A percentile compares a stretch with the other conserved stretches of the same genome.
phyloP scores from a whole-genome alignment of 1,284 basidiomycete genomes.

The Amylostereum chailletii region DNA sequence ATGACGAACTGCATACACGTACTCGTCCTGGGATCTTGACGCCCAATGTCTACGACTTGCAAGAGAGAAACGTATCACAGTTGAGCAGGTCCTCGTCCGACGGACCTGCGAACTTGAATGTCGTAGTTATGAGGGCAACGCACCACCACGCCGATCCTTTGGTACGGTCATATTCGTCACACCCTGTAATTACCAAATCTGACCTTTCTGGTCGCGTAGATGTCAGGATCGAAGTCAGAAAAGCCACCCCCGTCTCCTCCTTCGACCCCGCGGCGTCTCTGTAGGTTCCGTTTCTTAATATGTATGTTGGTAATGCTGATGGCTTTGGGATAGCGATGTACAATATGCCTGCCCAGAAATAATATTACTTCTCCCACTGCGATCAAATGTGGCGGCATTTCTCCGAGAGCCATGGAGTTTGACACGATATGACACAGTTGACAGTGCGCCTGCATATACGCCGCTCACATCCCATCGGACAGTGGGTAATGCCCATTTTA shows the following conservation, averaged over 20 bases:
- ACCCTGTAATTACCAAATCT: no score
- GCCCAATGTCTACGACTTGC: background rate
- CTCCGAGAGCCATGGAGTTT: background rate
- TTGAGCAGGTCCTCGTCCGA: background rate
- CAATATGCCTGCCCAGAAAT: background rate
- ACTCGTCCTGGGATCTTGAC: background rate
- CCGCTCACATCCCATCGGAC: background rate
- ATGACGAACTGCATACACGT: background rate
- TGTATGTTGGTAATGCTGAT: background rate
- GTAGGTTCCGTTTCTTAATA: background rate
- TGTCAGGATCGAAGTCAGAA: no score
- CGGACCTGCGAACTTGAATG: background rate
- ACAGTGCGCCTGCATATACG: background rate
- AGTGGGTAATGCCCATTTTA: background rate
- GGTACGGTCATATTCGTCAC: background rate
- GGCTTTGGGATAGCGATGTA: background rate
- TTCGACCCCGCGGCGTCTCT: no score
- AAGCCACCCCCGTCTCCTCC: no score
- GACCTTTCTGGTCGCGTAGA: no score
- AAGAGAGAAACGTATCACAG: background rate
- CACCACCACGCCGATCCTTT: background rate
- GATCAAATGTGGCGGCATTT: background rate
- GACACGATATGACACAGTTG: background rate
- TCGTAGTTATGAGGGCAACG: background rate
- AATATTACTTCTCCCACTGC: background rate